Evolutionary conservation across 768 basidiomycete species (phyloP), one percentile per base, ranked within the genome.

Genomic region (Phaeotremella skinneri): DNA sequence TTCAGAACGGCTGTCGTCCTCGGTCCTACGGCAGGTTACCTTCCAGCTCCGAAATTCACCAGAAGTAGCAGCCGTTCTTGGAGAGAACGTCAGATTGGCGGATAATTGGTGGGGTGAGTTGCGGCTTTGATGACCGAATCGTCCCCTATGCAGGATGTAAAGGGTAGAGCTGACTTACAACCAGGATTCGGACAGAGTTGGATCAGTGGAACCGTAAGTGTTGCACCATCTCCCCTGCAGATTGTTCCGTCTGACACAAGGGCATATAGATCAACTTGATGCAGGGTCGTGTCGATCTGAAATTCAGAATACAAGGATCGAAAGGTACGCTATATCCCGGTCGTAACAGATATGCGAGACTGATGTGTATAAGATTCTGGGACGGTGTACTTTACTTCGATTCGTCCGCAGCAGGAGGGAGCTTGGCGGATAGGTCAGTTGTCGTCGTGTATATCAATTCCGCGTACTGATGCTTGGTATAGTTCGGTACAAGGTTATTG

Each of bases 401-500:
- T 76, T 52, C 27, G 75, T 47, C 75, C 75, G 1, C 57, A 65
- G 26, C 61, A 72, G 26, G 67, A 70, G 25, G 66, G 70, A 16
- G 68, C 70, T 16, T 76, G 72, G 69, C 45, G 70, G 41, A 74
- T 74, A 56, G 73, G 75, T 73, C 27, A 52, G 73, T 62, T 3
- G 20, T 20, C 20, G n/a, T 0, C 45, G 32, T 42, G 54, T n/a
- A 29, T 16, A 17, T n/a, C 9, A 25, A 26, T 20, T 27, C 32
- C 20, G 14, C 7, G 49, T 21, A n/a, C 49, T 51, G 45, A 32
- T 34, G 7, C 9, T 30, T 4, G n/a, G 5, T 27, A 13, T 49
- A 76, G 75, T 76, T 2, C 69, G 75, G 30, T 76, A 73, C 63
- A 76, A 76, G 56, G 64, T 76, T 26, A 72, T 75, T 32, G 62